These are phyloP conservation scores for Arabidopsis lyrata DNA, from an alignment of 441 rosid genomes.

Conservation along the genomic window DNA sequence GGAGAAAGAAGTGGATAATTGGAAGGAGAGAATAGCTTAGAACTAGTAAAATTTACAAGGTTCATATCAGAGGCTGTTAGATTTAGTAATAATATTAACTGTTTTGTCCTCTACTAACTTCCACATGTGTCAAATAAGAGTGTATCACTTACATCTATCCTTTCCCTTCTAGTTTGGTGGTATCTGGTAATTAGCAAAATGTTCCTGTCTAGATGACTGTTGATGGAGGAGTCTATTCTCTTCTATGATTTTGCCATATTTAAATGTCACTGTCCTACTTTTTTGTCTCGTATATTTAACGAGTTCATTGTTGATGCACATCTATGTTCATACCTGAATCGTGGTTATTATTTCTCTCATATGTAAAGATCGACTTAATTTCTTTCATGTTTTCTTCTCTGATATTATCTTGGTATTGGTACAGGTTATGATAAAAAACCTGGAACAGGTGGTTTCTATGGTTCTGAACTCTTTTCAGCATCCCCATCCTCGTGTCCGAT, in stretches of 20 bases:
- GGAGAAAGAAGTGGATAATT: neutral
- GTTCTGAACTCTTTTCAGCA: conserved; percentile 55
- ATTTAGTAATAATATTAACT: conserved; percentile 1
- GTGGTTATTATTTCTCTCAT: neutral
- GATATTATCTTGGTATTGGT: conserved; percentile 14
- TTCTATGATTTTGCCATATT: neutral
- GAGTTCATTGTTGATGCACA: conserved; percentile 2
- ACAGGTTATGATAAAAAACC: conserved; percentile 53
- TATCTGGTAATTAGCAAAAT: conserved; percentile 2
- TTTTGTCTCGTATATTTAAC: neutral
- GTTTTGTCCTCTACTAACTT: neutral
- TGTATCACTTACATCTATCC: neutral
- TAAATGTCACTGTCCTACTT: neutral
- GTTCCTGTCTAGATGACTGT: neutral
- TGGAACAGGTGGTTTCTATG: conserved; percentile 58
- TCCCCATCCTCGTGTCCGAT: conserved; percentile 59
- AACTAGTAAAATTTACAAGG: neutral
- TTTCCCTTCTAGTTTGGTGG: neutral
- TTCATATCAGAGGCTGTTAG: conserved; percentile 1
- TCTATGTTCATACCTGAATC: neutral
- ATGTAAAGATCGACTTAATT: neutral
- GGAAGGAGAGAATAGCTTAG: neutral
- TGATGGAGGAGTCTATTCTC: neutral
- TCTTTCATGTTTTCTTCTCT: conserved; percentile 12
- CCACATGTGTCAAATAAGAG: neutral